Base-by-base conservation (phyloP, 192 early-diverging fungal species). In the Gryganskiella cystojenkinii region DNA sequence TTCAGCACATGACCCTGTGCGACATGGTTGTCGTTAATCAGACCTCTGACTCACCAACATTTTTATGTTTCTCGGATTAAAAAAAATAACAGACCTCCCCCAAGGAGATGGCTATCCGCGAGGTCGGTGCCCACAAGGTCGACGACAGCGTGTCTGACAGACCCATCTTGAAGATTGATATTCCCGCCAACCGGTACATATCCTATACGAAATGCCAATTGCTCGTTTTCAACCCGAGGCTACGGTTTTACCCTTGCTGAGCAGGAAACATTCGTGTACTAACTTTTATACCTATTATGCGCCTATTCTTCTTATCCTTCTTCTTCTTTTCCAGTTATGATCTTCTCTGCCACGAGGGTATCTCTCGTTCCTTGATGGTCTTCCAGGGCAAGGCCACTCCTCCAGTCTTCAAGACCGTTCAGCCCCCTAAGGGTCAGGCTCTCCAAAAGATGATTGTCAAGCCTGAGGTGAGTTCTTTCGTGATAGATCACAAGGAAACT, bases 261-360 rank as follows among this genome's bases (percentile, higher is more conserved):
- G 30, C 17, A 4, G 27, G 40, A 17, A 31, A 51, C 44, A 11
- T 56, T 30, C 11, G 20, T 74, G 40, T 34, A 5, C 47, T 25
- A 35, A 24, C n/a, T n/a, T n/a, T n/a, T n/a, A n/a, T n/a, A n/a
- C n/a, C n/a, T n/a, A n/a, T n/a, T n/a, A n/a, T n/a, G n/a, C n/a
- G n/a, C n/a, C n/a, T n/a, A n/a, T n/a, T n/a, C n/a, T n/a, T n/a
- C n/a, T n/a, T n/a, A n/a, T 52, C n/a, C 27, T 2, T 7, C 58
- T 22, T 51, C n/a, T 20, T 10, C 22, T 30, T 33, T 40, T 0
- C 24, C 61, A 94, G 96, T 81, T 98, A 98, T 67, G 98, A 99
- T 81, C 86, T 99, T 82, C 87, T 99, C 44, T 98, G 98, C 83
- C 91, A 91, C 30, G 98, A 99, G 84, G 98, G 98, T 24, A 91